Evolutionary conservation across 495 filamentous ascomycete species (phyloP).

Genomic region (Aspergillus saccharolyticus): DNA sequence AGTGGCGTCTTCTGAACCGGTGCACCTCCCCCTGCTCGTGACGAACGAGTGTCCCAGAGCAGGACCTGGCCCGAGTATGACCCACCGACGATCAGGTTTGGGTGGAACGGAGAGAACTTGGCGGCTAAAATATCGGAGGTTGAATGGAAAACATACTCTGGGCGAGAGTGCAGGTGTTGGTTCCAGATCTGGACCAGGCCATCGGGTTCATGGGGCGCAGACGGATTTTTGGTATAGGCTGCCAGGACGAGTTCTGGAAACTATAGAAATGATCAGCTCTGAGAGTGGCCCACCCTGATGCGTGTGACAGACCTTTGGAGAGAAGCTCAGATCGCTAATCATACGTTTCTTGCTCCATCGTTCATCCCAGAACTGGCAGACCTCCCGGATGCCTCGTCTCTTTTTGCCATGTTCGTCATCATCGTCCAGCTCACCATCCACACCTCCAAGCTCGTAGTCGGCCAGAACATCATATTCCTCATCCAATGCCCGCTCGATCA

Average conservation of each 20-base stretch:
- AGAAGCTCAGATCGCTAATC: slow-evolving; percentile 89
- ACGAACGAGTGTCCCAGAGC: slow-evolving; percentile 88
- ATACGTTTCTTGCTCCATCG: slow-evolving; percentile 96
- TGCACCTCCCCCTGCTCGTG: slow-evolving; percentile 61
- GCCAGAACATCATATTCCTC: slow-evolving; percentile 92
- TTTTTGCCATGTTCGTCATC: slow-evolving; percentile 81
- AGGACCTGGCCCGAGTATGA: slow-evolving; percentile 95
- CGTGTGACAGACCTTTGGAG: slow-evolving; percentile 61
- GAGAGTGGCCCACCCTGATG: too few relatives aligned
- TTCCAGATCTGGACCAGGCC: slow-evolving; percentile 98
- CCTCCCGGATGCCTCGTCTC: slow-evolving; percentile 74
- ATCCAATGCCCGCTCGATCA: slow-evolving; percentile 92
- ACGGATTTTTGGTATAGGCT: slow-evolving; percentile 93
- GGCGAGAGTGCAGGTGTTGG: slow-evolving; percentile 82
- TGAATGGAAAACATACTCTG: slow-evolving; percentile 94
- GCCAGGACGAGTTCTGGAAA: slow-evolving; percentile 90
- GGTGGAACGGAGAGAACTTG: slow-evolving; percentile 96
- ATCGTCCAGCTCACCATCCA: slow-evolving; percentile 66
- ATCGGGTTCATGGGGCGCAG: slow-evolving; percentile 90
- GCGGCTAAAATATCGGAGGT: slow-evolving; percentile 93
- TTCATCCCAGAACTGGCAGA: slow-evolving; percentile 90
- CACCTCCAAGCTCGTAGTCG: slow-evolving; percentile 78
- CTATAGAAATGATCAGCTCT: slow-evolving; percentile 24
- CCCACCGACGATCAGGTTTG: slow-evolving; percentile 89
- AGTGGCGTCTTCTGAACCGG: slow-evolving; percentile 95